Evolutionary conservation across 805 yeast species (phyloP), one percentile per base, ranked within the genome.

Genomic region (Hagleromyces aurorensis): DNA sequence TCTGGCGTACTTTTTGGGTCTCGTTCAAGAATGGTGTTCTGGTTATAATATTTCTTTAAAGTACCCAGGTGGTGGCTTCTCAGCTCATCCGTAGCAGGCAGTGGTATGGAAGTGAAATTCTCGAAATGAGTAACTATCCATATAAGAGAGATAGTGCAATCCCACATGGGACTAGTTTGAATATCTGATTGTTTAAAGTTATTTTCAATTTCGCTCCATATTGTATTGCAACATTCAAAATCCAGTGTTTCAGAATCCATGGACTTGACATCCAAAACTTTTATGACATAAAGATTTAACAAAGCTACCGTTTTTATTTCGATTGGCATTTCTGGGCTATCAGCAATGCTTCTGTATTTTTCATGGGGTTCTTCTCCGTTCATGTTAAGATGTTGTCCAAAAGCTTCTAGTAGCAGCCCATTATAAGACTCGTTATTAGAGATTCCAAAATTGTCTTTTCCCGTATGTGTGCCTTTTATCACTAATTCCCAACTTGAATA

Each of bases 51-150:
- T n/a, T 30, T 14, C 23, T 36, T 37, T 16, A 55, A 36, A 20
- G 36, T 41, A 11, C 33, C 36, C 12, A 49, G 4, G 18, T 47
- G 40, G 12, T n/a, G 19, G 13, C 34, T 40, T 32, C 32, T 43
- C 18, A 44, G 43, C 4, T 37, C 45, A 16, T 52, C 52, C 7
- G 33, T 41, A n/a, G 46, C 37, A 3, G 57, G 50, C 27, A 53
- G 32, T 7, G 57, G 50, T 19, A 37, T 38, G 14, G 36, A 34
- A 2, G 53, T 49, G 23, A 55, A 55, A 0, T 58, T 57, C 16
- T 55, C 54, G 19, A 52, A 47, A 36, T 49, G 57, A 2, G 52
- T 28, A 20, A 46, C 40, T 7, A 52, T 37, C 55, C 58, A 51
- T 4, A 52, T 13, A n/a, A 55, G 28, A 3, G 43, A 35, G 13